A percentile compares a stretch with the other conserved stretches of the same genome.
These are phyloP conservation scores for Elaphomyces granulatus DNA, from an alignment of 495 filamentous ascomycete species.

Conservation along the genomic window DNA sequence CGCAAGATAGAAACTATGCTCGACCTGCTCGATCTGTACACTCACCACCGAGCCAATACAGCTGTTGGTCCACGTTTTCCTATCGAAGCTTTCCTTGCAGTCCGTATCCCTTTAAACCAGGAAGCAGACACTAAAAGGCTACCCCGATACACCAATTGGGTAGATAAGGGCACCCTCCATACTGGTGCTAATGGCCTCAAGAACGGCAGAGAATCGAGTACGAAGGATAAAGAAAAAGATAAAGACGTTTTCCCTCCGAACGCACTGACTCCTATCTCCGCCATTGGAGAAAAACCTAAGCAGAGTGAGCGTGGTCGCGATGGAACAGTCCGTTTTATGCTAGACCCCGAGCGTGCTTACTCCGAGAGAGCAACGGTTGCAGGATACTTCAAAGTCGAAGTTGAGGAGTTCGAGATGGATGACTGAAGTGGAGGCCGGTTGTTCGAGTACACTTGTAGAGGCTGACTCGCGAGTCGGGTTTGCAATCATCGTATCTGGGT, in stretches of 20 bases:
- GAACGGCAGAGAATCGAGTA: not conserved
- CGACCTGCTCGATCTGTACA: conserved; percentile 80
- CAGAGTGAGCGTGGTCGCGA: conserved; percentile 44
- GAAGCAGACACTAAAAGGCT: conserved; percentile 42
- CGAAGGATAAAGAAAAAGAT: conserved; percentile 6
- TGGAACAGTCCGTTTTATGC: conserved; percentile 79
- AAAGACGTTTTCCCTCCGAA: conserved; percentile 15
- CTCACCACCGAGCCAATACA: conserved; percentile 58
- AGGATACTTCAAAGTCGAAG: conserved; percentile 57
- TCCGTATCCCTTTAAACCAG: conserved; percentile 77
- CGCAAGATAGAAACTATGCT: conserved; percentile 53
- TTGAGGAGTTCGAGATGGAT: conserved; percentile 40
- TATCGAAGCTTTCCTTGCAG: conserved; percentile 60
- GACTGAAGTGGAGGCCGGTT: too few species aligned
- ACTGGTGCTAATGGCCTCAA: not conserved
- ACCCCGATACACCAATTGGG: conserved; percentile 37
- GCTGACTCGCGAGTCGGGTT: too few species aligned
- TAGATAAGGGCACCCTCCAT: conserved; percentile 4
- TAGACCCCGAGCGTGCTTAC: conserved; percentile 62
- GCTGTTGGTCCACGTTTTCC: conserved; percentile 55
- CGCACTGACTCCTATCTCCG: conserved; percentile 24
- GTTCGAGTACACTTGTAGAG: too few species aligned
- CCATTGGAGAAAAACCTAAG: conserved; percentile 32
- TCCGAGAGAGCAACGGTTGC: conserved; percentile 53
- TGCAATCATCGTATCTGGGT: too few species aligned